Percentiles rank a stretch among this genome's conserved stretches.
phyloP scores from a whole-genome alignment of 139 green algal species.

The Closterium sp. region DNA sequence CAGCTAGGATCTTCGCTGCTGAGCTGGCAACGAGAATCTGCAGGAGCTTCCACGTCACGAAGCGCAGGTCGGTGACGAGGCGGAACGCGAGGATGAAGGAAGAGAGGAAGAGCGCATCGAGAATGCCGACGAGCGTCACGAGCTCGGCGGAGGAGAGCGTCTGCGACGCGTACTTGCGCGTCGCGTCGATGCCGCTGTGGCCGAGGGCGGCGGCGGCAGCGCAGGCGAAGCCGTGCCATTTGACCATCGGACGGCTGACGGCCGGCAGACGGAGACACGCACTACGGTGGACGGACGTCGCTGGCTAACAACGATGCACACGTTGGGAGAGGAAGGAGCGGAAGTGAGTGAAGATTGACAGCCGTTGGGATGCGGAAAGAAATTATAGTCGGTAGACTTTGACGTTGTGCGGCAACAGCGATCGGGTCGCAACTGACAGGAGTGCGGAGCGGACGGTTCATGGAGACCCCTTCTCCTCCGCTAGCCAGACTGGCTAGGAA shows the following conservation, averaged over 20 bases:
- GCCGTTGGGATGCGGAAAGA: too few species aligned
- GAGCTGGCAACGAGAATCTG: constrained; percentile 12
- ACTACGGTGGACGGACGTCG: neutral
- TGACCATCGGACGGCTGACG: constrained; percentile 1
- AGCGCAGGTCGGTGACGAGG: constrained; percentile 2
- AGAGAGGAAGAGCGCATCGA: constrained; percentile 25
- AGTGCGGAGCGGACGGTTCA: too few species aligned
- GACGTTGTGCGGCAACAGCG: too few species aligned
- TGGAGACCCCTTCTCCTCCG: too few species aligned
- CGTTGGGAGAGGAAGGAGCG: too few species aligned
- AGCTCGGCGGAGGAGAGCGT: constrained; percentile 27
- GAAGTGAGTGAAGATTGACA: too few species aligned
- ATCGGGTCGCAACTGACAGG: too few species aligned
- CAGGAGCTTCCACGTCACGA: constrained; percentile 14
- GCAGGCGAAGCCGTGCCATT: constrained; percentile 29
- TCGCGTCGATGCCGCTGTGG: constrained; percentile 34
- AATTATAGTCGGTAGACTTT: too few species aligned
- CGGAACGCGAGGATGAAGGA: neutral
- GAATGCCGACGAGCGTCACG: constrained; percentile 19
- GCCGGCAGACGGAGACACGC: neutral
- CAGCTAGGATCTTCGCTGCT: constrained; percentile 23
- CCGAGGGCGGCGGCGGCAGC: constrained; percentile 18
- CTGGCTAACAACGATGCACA: neutral
- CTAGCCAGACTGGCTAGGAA: too few species aligned
- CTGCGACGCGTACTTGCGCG: constrained; percentile 34